Evolutionary conservation across 495 filamentous ascomycete species (phyloP), one percentile per base, ranked within the genome.

Genomic region (Hypomontagnella submonticulosa): DNA sequence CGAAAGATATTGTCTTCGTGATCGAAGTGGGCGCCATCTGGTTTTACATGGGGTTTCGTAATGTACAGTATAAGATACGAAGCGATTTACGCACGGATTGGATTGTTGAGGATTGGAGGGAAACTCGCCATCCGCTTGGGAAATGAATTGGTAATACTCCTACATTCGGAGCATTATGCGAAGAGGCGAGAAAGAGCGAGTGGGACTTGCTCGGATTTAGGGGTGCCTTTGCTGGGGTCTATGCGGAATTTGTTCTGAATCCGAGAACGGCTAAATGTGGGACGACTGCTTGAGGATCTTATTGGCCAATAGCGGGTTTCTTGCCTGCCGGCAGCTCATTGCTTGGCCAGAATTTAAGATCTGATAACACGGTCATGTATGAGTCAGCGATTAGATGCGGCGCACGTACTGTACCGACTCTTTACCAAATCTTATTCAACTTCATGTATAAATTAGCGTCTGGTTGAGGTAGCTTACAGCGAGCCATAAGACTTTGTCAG

Each of bases 251-350:
- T 7, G 40, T 7, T 18, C 3, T 13, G 40, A 15, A 27, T 27
- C 61, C 61, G 65, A 68, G 42, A 46, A 50, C 53, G 64, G 64
- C 41, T 62, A 61, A 57, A 34, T 67, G n/a, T 58, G 64, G 57
- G 42, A 57, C 61, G 4, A 18, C 3, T 7, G 6, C 10, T 2
- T 6, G 6, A 60, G 55, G 13, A 38, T 59, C 19, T 56, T 36
- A 56, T 57, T 66, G 57, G 56, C n/a, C 46, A 56, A 37, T 43
- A 40, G 3, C 8, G 27, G 3, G 2, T 33, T 40, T 38, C 9
- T 40, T 34, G 46, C 44, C 41, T 50, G 42, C 34, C 58, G 58
- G 40, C 42, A 54, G n/a, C 20, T 53, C 3, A 27, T 2, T 27
- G 23, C 23, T 27, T 27, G 23, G 23, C 23, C 6, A 27, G 6